phyloP scores from a whole-genome alignment of 176 grass and related monocot genomes.

The Phoenix dactylifera region DNA sequence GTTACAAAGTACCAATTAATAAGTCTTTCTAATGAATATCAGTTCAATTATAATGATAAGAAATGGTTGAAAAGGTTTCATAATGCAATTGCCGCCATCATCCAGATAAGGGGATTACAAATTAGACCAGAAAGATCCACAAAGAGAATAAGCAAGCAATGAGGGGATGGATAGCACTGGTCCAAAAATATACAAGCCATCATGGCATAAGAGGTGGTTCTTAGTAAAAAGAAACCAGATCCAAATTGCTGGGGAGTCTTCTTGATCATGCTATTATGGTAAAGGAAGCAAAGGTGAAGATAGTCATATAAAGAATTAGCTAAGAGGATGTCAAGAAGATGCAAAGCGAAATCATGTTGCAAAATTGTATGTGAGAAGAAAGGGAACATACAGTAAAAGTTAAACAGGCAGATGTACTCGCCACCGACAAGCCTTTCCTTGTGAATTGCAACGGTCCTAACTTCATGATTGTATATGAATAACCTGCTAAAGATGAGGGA shows the following conservation, averaged over 20 bases:
- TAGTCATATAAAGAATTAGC: background rate
- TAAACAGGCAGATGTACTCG: slow-evolving; percentile 84
- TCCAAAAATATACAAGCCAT: background rate
- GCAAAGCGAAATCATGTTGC: background rate
- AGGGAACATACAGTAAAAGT: slow-evolving; percentile 65
- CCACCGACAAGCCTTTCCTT: slow-evolving; percentile 86
- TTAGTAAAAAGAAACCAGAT: background rate
- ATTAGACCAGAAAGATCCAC: too few species aligned
- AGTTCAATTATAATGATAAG: too few species aligned
- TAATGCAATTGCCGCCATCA: too few species aligned
- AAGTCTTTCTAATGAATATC: too few species aligned
- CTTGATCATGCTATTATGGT: too few species aligned
- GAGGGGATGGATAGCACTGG: too few species aligned
- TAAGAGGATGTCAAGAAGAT: too few species aligned
- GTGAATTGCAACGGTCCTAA: slow-evolving; percentile 81
- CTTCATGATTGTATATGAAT: slow-evolving; percentile 91
- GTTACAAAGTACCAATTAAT: too few species aligned
- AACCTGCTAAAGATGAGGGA: slow-evolving; percentile 59
- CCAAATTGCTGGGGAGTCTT: background rate
- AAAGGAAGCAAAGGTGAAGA: too few species aligned
- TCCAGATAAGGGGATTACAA: too few species aligned
- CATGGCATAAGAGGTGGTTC: background rate
- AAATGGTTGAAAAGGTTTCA: too few species aligned
- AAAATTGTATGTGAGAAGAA: slow-evolving; percentile 13
- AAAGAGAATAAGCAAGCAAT: too few species aligned